Evolutionary conservation across 1,284 basidiomycete genomes (phyloP), one percentile per base, ranked within the genome.

Genomic region (Sanghuangporus sanghuang): DNA sequence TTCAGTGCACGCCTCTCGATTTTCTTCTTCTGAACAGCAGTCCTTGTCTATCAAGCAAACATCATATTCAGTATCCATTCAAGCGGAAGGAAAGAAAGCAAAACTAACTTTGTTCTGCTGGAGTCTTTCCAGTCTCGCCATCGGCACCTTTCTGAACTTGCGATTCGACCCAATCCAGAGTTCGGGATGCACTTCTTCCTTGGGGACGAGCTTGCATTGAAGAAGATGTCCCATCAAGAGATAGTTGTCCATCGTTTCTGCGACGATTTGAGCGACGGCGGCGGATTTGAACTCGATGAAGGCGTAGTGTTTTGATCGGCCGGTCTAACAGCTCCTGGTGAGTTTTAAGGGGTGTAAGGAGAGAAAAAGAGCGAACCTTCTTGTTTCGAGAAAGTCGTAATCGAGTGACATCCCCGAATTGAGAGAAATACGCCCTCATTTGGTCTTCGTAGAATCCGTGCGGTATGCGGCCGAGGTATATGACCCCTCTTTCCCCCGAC

Each of bases 181-280:
- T 71, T 95, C 87, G 4, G 95, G 91, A 74, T 99, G 96, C 0
- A 98, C 85, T 68, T 96, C 78, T 38, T 96, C 93, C 68, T 87
- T 86, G 21, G 95, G 90, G 62, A 97, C 85, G 63, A 94, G 77
- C 71, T 91, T 89, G 78, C 96, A 98, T 65, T 86, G 87, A 56
- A 99, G 81, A 67, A 99, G 88, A 71, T 97, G 94, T 3, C 96
- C 96, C 81, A 92, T 87, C 68, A 99, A 81, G 36, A 99, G 85
- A 76, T 98, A 99, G 78, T 98, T 98, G 82, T 99, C 87, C 96
- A 99, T 98, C 53, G 97, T 99, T 72, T 99, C 97, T 6, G 92
- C 90, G 9, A 98, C 97, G 67, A 99, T 98, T 72, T 93, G 79
- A 0, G 96, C 96, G 50, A 99, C 96, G 1, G 92, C 85, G 14